Percentiles rank a stretch among this genome's conserved stretches.
Evolutionary conservation across 1,284 basidiomycete genomes (phyloP).

Genomic region (Inonotus obliquus): DNA sequence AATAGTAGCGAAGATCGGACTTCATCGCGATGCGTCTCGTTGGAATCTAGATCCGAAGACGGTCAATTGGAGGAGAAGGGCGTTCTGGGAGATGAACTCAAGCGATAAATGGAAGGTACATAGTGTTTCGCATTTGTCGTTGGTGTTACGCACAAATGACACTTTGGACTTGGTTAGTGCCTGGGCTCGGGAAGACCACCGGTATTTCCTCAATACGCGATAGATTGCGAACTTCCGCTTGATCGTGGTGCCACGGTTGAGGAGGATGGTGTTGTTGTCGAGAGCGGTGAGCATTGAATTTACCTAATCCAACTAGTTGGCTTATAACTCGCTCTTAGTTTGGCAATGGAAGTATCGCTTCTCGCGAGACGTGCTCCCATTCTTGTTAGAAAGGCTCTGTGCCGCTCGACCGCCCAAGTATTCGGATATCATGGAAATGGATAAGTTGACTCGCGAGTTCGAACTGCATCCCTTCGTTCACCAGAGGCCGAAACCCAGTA

Average conservation of each 20-base stretch:
- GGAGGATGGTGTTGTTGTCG: conserved; percentile 3
- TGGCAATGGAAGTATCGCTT: conserved; percentile 18
- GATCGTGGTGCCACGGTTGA: conserved; percentile 7
- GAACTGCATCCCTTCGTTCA: conserved; percentile 4
- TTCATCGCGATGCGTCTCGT: conserved; percentile 25
- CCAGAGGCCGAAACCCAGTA: not conserved
- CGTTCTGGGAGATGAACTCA: conserved; percentile 26
- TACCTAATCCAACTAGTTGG: not conserved
- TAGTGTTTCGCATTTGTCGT: not conserved
- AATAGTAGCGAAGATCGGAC: not conserved
- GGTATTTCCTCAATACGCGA: not conserved
- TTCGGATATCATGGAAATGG: conserved; percentile 20
- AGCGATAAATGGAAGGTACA: conserved; percentile 16
- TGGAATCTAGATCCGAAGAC: conserved; percentile 24
- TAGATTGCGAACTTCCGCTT: conserved; percentile 13
- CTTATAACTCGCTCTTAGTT: not conserved
- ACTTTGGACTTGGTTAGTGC: not conserved
- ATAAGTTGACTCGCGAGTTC: conserved; percentile 18
- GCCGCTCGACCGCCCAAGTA: conserved; percentile 18
- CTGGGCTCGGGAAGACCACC: conserved; percentile 7
- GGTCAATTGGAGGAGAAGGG: conserved; percentile 22
- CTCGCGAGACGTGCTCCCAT: conserved; percentile 12
- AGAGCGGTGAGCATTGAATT: conserved; percentile 4
- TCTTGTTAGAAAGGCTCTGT: conserved; percentile 18
- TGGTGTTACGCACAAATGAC: not conserved